phyloP scores from a whole-genome alignment of 352 stramenopile species.

The Ochromonadaceae sp. region DNA sequence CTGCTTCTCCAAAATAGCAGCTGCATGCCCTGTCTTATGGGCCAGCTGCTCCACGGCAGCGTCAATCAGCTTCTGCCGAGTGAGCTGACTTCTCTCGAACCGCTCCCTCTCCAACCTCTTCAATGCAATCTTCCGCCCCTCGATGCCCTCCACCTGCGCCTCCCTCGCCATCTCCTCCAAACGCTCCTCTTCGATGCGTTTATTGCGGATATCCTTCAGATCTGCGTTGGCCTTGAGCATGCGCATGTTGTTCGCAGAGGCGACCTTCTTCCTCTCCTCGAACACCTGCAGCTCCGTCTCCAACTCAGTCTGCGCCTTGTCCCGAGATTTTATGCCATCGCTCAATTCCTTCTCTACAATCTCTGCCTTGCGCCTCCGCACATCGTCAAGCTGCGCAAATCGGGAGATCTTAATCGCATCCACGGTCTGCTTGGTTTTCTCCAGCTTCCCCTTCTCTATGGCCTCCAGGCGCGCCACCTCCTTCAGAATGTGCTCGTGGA shows the following conservation, averaged over 20 bases:
- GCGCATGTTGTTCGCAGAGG: background rate
- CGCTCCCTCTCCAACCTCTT: constrained; percentile 24
- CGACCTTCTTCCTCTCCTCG: constrained; percentile 5
- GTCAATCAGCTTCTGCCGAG: constrained; percentile 26
- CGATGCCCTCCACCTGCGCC: constrained; percentile 23
- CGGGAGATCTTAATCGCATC: constrained; percentile 9
- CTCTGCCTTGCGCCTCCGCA: background rate
- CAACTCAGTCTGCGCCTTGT: background rate
- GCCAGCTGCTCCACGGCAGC: constrained; percentile 18
- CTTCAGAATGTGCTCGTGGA: constrained; percentile 50
- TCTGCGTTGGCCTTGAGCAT: constrained; percentile 29
- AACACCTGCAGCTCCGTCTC: constrained; percentile 6
- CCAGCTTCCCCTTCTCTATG: constrained; percentile 45
- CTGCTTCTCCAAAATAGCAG: constrained; percentile 20
- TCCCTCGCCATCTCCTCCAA: constrained; percentile 12
- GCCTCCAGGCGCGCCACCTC: constrained; percentile 33
- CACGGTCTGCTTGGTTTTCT: background rate
- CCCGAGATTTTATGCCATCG: background rate
- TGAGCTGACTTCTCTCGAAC: constrained; percentile 31
- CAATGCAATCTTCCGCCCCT: constrained; percentile 22
- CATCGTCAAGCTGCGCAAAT: constrained; percentile 8
- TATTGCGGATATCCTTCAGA: constrained; percentile 24
- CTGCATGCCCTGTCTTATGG: constrained; percentile 2
- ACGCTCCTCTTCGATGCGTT: constrained; percentile 21
- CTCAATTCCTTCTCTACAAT: constrained; percentile 11